These are phyloP conservation scores for Medicago lupulina DNA, from an alignment of 306 rosid species.

Conservation along the genomic window DNA sequence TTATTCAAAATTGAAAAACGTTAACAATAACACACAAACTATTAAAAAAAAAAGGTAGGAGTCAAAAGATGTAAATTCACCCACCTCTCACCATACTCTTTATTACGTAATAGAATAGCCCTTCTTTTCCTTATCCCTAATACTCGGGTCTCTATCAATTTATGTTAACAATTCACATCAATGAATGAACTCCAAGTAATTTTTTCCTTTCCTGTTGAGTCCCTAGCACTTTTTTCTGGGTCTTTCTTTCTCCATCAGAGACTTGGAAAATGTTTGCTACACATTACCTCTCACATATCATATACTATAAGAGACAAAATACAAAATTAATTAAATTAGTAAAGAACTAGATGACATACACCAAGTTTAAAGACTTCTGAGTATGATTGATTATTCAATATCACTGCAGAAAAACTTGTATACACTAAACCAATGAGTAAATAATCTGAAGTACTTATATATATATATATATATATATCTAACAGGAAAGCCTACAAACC, in stretches of 20 bases:
- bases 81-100: no score
- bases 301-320: not conserved
- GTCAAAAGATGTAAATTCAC: no score
- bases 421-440: slow-evolving; percentile 20
- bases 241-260: not conserved
- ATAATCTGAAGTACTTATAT: not conserved
- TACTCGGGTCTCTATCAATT: not conserved
- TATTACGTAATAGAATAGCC: no score
- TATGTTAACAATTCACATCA: not conserved
- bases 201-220: not conserved
- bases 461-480: slow-evolving; percentile 21
- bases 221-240: not conserved
- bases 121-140: no score
- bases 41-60: no score
- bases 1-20: no score
- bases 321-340: not conserved
- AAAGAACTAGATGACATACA: not conserved
- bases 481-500: slow-evolving; percentile 27
- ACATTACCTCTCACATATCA: not conserved
- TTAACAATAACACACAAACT: no score
- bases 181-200: not conserved
- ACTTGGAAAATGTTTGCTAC: not conserved
- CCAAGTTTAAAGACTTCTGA: not conserved
- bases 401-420: not conserved
- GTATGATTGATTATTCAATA: not conserved